Base-by-base conservation (phyloP, 1,284 basidiomycete species). In the Porodaedalea pini region DNA sequence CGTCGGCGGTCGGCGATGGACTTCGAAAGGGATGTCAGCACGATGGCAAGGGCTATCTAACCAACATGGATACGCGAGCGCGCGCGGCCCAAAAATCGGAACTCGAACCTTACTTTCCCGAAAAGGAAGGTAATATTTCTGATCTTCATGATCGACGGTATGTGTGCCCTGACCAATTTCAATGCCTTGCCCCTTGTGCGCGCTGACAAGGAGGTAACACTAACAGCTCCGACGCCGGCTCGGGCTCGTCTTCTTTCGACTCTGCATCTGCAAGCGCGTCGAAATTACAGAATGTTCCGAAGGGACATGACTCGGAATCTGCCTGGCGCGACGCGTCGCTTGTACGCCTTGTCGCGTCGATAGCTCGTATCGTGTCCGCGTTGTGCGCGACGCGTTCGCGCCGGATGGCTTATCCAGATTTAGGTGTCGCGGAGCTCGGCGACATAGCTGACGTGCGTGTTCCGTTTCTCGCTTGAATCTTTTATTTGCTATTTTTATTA, bases 361-460 rank as follows among this genome's bases (percentile, higher is more conserved):
- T 45, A 15, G 57, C 51, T 19, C 34, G 31, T 25, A 47, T 58
- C 32, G 51, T 58, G 19, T 21, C 43, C 13, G 52, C 40, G 15
- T 25, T 58, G 34, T 58, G 51, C 31, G 48, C 34, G 43, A 17
- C 29, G 21, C 39, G 47, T 32, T 15, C 50, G 25, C 49, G 45
- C 19, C 19, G 36, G 39, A 53, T 57, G 51, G 25, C 44, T 11
- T 29, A 39, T 51, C 51, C 57, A 10, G 51, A 58, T 19, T 29
- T 62, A 60, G 65, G 54, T 54, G 69, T 66, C 51, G 68, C 59
- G 56, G 66, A 66, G 63, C 66, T 77, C 5, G 73, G 71, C 11
- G 70, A 72, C n/a, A 11, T 72, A 4, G 65, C 76, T 59, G 76
- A 77, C 64, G 76, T 77, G 65, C 67, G 76, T 71, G 43, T 39